Percentiles rank a stretch among this genome's conserved stretches.
Conservation (phyloP, 129 eudicot species). For the Rutidosis leptorrhynchoides region DNA sequence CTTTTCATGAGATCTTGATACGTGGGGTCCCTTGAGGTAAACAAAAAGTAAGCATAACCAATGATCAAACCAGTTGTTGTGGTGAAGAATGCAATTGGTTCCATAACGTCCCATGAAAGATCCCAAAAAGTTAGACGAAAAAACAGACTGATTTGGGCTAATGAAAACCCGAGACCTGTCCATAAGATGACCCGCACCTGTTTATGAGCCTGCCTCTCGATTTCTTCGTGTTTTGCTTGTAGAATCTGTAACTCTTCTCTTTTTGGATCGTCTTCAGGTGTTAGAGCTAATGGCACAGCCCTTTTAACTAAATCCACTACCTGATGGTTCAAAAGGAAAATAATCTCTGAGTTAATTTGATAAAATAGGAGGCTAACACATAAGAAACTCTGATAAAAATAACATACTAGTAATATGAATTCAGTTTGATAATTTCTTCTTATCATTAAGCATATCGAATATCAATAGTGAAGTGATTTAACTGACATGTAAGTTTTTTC, state of each 20-base stretch:
- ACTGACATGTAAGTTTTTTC: neutral
- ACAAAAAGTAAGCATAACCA: conserved; percentile 76
- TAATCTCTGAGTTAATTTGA: neutral
- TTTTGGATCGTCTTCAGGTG: conserved; percentile 69
- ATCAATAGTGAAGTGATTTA: neutral
- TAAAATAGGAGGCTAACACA: neutral
- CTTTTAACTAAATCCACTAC: conserved; percentile 77
- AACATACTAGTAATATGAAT: neutral
- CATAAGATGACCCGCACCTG: conserved; percentile 76
- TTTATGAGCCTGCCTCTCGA: conserved; percentile 67
- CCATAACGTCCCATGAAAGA: conserved; percentile 96
- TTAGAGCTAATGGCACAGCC: conserved; percentile 73
- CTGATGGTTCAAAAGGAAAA: conserved; percentile 29
- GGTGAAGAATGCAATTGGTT: conserved; percentile 82
- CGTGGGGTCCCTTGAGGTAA: conserved; percentile 76
- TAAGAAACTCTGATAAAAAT: neutral
- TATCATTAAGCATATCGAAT: neutral
- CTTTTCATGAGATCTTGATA: conserved; percentile 82
- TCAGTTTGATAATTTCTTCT: neutral
- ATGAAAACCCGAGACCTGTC: conserved; percentile 59
- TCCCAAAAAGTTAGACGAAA: conserved; percentile 93
- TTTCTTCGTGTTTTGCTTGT: conserved; percentile 59
- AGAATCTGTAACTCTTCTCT: conserved; percentile 56
- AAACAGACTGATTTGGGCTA: conserved; percentile 73
- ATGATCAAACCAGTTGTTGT: conserved; percentile 63